Evolutionary conservation across 495 filamentous ascomycete species (phyloP).

Genomic region (Neurospora sp.): DNA sequence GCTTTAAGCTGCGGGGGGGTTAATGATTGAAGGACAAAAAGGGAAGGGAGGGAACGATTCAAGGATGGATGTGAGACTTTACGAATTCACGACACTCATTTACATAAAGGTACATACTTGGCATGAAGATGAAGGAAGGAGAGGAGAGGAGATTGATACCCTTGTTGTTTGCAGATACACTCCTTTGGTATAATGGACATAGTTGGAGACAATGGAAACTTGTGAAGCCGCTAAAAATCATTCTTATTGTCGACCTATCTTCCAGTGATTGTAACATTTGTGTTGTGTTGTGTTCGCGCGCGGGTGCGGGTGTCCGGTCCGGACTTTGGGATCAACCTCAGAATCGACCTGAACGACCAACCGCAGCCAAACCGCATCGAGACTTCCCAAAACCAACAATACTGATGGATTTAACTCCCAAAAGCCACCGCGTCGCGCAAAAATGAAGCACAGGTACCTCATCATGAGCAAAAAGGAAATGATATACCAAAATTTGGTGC

Average conservation of each 20-base stretch:
- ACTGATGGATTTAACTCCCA: fast-evolving
- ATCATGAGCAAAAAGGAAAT: not conserved
- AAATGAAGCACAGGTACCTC: not conserved
- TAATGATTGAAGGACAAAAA: not conserved
- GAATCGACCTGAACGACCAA: not conserved
- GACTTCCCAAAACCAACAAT: no score
- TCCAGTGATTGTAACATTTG: not conserved
- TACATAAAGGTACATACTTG: not conserved
- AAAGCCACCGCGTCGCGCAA: not conserved
- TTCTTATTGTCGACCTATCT: not conserved
- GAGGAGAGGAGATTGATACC: not conserved
- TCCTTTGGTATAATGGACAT: not conserved
- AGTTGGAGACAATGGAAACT: not conserved
- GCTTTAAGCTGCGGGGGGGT: not conserved
- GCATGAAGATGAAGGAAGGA: not conserved
- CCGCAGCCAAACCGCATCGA: not conserved
- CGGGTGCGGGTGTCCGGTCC: not conserved
- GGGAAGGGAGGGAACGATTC: not conserved
- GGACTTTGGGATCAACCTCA: no score
- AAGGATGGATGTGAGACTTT: not conserved
- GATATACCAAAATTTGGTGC: not conserved
- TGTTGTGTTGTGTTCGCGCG: not conserved
- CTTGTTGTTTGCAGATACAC: not conserved
- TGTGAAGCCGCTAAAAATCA: not conserved
- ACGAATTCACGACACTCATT: not conserved